Evolutionary conservation across 495 filamentous ascomycete species (phyloP).

Genomic region (Aspergillus sclerotioniger): DNA sequence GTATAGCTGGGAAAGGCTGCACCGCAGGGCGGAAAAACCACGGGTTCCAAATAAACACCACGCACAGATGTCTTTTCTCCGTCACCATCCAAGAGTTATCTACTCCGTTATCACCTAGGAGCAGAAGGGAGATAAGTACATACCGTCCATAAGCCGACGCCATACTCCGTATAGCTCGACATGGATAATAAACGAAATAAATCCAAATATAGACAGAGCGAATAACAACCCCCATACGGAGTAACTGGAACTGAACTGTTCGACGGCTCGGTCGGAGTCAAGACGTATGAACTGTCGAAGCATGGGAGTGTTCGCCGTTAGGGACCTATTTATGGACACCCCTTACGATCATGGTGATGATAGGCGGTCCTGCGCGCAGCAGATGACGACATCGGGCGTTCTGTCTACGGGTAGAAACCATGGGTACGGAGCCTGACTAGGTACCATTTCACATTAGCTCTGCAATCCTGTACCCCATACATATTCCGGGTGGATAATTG

Average conservation of each 20-base stretch:
- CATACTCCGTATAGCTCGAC: not conserved
- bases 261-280: not conserved
- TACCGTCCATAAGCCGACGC: no score
- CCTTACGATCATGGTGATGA: not conserved
- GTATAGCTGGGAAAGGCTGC: not conserved
- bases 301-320: not conserved
- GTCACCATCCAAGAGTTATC: not conserved
- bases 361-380: not conserved
- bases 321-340: not conserved
- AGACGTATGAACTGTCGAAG: not conserved
- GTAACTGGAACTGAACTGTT: no score
- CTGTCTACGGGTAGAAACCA: not conserved
- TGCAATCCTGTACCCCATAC: not conserved
- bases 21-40: not conserved
- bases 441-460: not conserved
- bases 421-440: not conserved
- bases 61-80: not conserved
- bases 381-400: slow-evolving; percentile 1
- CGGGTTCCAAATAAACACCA: not conserved
- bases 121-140: not conserved
- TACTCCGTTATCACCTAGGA: not conserved
- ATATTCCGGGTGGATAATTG: not conserved
- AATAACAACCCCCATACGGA: no score
- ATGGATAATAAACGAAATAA: not conserved
- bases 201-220: not conserved